Conservation (phyloP, 306 rosid genomes). For the Comarum palustre region DNA sequence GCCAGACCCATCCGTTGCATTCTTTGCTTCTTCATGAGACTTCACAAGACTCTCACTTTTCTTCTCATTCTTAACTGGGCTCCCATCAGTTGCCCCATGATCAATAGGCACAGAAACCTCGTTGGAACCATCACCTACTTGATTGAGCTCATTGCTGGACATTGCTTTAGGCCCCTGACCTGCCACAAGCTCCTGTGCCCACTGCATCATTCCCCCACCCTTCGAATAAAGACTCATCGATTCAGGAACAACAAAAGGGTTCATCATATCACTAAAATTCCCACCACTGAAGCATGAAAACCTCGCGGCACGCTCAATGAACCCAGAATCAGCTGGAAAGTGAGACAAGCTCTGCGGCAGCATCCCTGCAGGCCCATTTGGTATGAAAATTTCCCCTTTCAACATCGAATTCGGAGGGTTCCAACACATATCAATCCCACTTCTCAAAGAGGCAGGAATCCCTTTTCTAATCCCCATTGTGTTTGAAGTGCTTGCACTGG, state of each 20-base stretch:
- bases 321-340: constrained; percentile 80
- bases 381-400: constrained; percentile 50
- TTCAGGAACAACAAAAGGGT: constrained; percentile 60
- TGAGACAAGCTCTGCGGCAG: constrained; percentile 69
- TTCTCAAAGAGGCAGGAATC: constrained; percentile 45
- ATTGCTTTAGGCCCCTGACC: constrained; percentile 43
- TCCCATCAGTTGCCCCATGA: constrained; percentile 45
- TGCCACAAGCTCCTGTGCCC: constrained; percentile 42
- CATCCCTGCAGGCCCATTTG: constrained; percentile 47
- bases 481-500: constrained; percentile 42
- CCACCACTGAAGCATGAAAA: constrained; percentile 79
- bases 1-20: constrained; percentile 40
- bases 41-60: constrained; percentile 42
- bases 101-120: constrained; percentile 47
- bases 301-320: constrained; percentile 87
- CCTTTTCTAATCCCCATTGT: constrained; percentile 47
- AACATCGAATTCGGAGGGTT: constrained; percentile 45
- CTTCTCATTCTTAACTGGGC: constrained; percentile 52
- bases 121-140: constrained; percentile 45
- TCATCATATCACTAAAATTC: constrained; percentile 47
- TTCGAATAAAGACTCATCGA: constrained; percentile 41
- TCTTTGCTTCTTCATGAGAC: constrained; percentile 66
- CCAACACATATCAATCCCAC: constrained; percentile 62
- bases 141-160: constrained; percentile 33
- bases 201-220: constrained; percentile 38